Evolutionary conservation across 495 filamentous ascomycete species (phyloP).

Genomic region (Penicillium pancosmium): DNA sequence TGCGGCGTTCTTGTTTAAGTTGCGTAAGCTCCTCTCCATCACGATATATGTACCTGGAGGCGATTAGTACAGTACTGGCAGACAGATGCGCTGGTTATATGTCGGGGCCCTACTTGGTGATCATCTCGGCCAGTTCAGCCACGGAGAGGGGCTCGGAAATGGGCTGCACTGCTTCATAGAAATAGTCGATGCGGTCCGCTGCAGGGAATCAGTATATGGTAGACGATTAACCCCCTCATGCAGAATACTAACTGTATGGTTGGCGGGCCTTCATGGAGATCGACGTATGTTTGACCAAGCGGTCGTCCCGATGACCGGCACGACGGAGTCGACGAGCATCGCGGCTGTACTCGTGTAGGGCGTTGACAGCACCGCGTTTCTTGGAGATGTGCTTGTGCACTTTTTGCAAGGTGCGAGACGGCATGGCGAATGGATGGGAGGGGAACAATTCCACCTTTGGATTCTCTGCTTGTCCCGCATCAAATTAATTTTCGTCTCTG

Average conservation of each 20-base stretch:
- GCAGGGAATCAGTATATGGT: conserved; percentile 11
- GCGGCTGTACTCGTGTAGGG: conserved; percentile 81
- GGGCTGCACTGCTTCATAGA: conserved; percentile 64
- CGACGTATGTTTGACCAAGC: conserved; percentile 64
- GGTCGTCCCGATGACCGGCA: conserved; percentile 75
- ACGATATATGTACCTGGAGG: conserved; percentile 71
- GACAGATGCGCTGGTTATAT: neutral
- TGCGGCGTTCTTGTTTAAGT: conserved; percentile 73
- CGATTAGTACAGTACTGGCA: conserved; percentile 2
- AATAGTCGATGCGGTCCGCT: conserved; percentile 76
- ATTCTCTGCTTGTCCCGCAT: neutral
- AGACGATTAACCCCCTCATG: neutral
- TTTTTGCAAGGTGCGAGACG: conserved; percentile 74
- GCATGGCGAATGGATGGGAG: conserved; percentile 54
- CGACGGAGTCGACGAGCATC: conserved; percentile 75
- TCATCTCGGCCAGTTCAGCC: conserved; percentile 61
- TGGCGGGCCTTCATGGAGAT: conserved; percentile 67
- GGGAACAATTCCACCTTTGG: neutral
- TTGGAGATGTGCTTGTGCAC: conserved; percentile 83
- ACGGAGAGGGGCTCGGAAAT: conserved; percentile 56
- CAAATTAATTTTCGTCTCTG: conserved; percentile 28
- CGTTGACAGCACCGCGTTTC: conserved; percentile 65
- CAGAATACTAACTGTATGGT: conserved; percentile 59
- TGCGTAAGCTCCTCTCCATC: conserved; percentile 73
- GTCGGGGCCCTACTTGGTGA: conserved; percentile 55